Conservation (phyloP, 345 rosid genomes). For the Lepidium africanum region DNA sequence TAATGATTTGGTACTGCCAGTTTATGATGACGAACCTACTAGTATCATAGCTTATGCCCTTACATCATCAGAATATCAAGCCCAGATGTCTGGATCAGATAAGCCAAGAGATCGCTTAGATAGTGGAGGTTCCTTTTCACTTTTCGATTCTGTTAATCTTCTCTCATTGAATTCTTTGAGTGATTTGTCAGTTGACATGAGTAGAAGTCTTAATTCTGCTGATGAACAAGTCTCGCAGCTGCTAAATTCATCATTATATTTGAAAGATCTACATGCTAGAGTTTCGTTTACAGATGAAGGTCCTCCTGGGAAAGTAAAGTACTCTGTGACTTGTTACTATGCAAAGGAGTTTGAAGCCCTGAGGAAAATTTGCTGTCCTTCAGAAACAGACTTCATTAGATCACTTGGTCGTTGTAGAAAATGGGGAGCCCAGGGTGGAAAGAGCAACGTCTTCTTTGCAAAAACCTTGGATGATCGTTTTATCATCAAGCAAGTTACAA, state of each 20-base stretch:
- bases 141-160: conserved; percentile 51
- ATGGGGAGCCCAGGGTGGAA: conserved; percentile 99
- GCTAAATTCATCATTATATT: conserved; percentile 46
- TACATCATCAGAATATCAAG: conserved; percentile 55
- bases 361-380: conserved; percentile 81
- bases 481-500: conserved; percentile 91
- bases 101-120: conserved; percentile 46
- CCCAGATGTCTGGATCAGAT: conserved; percentile 58
- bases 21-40: conserved; percentile 91
- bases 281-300: conserved; percentile 66
- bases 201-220: conserved; percentile 37
- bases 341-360: conserved; percentile 80
- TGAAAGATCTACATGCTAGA: conserved; percentile 69
- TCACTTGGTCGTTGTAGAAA: conserved; percentile 96
- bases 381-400: conserved; percentile 72
- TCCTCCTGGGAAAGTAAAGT: conserved; percentile 70
- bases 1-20: conserved; percentile 65
- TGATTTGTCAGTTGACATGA: conserved; percentile 42
- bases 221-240: conserved; percentile 58
- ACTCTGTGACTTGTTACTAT: conserved; percentile 78
- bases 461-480: conserved; percentile 94
- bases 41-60: conserved; percentile 87
- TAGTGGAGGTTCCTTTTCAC: conserved; percentile 38
- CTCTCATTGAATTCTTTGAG: conserved; percentile 44
- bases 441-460: conserved; percentile 97